phyloP scores from a whole-genome alignment of 164 flowering plant species.

The Macadamia integrifolia region DNA sequence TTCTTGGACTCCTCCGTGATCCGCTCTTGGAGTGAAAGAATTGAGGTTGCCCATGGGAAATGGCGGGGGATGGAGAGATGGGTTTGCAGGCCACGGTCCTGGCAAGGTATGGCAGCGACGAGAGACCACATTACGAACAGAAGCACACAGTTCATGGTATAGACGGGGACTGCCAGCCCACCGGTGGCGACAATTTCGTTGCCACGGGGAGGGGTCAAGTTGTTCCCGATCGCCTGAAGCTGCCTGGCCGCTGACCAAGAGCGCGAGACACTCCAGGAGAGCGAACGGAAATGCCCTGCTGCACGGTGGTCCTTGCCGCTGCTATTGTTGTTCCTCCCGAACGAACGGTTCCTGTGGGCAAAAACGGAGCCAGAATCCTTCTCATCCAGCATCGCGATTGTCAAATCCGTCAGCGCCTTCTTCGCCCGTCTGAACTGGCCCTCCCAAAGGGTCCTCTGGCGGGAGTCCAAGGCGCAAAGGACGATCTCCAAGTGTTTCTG shows the following conservation, averaged over 20 bases:
- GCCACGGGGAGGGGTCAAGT: slow-evolving; percentile 46
- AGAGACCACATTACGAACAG: slow-evolving; percentile 83
- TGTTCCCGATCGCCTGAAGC: slow-evolving; percentile 78
- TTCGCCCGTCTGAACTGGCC: slow-evolving; percentile 83
- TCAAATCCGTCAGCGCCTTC: slow-evolving; percentile 76
- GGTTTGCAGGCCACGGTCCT: slow-evolving; percentile 80
- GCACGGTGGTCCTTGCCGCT: slow-evolving; percentile 27
- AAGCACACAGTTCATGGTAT: slow-evolving; percentile 60
- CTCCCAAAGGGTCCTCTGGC: slow-evolving; percentile 51
- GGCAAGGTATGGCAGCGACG: slow-evolving; percentile 96
- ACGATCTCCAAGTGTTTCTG: slow-evolving; percentile 74
- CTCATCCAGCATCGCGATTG: slow-evolving; percentile 74
- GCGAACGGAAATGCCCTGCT: slow-evolving; percentile 55
- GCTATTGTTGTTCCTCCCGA: slow-evolving; percentile 44
- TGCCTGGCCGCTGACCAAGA: slow-evolving; percentile 70
- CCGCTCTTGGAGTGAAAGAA: slow-evolving; percentile 61
- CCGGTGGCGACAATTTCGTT: slow-evolving; percentile 54
- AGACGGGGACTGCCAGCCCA: slow-evolving; percentile 66
- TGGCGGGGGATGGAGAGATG: slow-evolving; percentile 65
- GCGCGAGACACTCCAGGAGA: slow-evolving; percentile 94
- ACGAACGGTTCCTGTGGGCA: slow-evolving; percentile 71
- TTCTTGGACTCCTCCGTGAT: slow-evolving; percentile 82
- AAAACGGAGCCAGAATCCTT: slow-evolving; percentile 44
- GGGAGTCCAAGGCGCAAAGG: slow-evolving; percentile 44
- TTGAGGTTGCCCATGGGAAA: slow-evolving; percentile 56